These are phyloP conservation scores for Hymenoscyphus infarciens DNA, from an alignment of 2,329 filamentous ascomycete genomes.

Conservation along the genomic window DNA sequence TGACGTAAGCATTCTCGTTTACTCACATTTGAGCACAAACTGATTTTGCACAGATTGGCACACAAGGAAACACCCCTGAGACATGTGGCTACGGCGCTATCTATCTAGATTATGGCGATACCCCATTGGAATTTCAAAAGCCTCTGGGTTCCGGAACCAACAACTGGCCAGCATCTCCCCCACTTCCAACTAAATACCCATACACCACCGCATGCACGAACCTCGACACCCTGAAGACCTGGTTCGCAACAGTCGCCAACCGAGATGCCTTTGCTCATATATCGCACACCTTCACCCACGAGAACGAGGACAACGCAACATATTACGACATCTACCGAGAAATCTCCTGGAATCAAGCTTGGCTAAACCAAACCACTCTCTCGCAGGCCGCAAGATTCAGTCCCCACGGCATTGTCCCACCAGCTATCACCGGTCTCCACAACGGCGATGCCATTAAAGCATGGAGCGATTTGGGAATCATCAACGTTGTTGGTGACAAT, in stretches of 20 bases:
- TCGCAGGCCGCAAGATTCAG: slow-evolving; percentile 46
- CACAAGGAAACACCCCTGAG: background rate
- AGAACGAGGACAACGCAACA: slow-evolving; percentile 55
- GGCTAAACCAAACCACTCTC: slow-evolving; percentile 51
- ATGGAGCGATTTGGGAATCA: slow-evolving; percentile 56
- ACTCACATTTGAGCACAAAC: background rate
- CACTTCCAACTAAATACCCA: slow-evolving; percentile 19
- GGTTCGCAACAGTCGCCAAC: slow-evolving; percentile 47
- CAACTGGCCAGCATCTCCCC: slow-evolving; percentile 43
- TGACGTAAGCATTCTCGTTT: slow-evolving; percentile 22
- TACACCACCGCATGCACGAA: slow-evolving; percentile 40
- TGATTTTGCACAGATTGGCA: background rate
- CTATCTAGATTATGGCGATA: slow-evolving; percentile 42
- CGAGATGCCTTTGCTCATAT: slow-evolving; percentile 51
- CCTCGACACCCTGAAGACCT: slow-evolving; percentile 44
- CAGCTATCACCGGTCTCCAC: slow-evolving; percentile 59
- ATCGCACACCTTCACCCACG: slow-evolving; percentile 59
- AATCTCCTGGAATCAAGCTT: slow-evolving; percentile 56
- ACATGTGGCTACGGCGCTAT: slow-evolving; percentile 32
- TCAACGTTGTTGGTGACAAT: slow-evolving; percentile 58
- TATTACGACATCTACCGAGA: slow-evolving; percentile 53
- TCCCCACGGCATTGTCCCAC: slow-evolving; percentile 53
- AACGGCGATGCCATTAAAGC: slow-evolving; percentile 57
- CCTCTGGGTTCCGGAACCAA: slow-evolving; percentile 47
- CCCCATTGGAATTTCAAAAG: slow-evolving; percentile 42